These are phyloP conservation scores for Solanum chiquidenum DNA, from an alignment of 257 asterid species.

Conservation along the genomic window DNA sequence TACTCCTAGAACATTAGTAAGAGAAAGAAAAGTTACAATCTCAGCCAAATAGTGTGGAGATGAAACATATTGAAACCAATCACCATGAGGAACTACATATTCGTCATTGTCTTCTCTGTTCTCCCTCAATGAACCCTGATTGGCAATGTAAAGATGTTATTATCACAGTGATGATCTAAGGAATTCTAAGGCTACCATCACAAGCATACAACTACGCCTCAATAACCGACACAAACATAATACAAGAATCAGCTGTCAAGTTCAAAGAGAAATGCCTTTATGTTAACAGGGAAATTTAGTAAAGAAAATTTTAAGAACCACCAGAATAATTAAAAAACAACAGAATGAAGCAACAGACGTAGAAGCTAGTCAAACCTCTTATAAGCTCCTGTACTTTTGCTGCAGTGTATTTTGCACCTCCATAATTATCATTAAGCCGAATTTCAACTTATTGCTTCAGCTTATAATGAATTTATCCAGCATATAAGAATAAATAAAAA, in stretches of 20 bases:
- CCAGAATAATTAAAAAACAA: not conserved
- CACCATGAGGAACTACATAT: constrained; percentile 66
- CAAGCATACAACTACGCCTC: not conserved
- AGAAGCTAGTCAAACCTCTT: not conserved
- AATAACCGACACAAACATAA: not conserved
- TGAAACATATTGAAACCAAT: constrained; percentile 89
- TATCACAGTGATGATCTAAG: not conserved
- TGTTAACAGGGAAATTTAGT: not conserved
- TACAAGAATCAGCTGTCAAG: not conserved
- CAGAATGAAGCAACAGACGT: not conserved
- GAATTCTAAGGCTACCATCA: not conserved
- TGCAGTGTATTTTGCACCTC: not conserved
- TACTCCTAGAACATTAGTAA: not conserved
- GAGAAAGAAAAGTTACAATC: constrained; percentile 36
- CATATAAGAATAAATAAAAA: not conserved
- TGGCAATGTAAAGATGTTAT: not conserved
- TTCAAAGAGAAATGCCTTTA: not conserved
- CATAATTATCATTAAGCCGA: not conserved
- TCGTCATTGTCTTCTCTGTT: constrained; percentile 20
- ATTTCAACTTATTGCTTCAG: not conserved
- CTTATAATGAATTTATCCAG: not conserved
- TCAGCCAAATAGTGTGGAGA: constrained; percentile 94
- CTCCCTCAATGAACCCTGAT: constrained; percentile 66
- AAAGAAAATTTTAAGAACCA: not conserved
- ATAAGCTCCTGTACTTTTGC: not conserved